Evolutionary conservation across 2,329 filamentous ascomycete genomes (phyloP), one percentile per base, ranked within the genome.

Genomic region (Cladosporium cucumerinum): DNA sequence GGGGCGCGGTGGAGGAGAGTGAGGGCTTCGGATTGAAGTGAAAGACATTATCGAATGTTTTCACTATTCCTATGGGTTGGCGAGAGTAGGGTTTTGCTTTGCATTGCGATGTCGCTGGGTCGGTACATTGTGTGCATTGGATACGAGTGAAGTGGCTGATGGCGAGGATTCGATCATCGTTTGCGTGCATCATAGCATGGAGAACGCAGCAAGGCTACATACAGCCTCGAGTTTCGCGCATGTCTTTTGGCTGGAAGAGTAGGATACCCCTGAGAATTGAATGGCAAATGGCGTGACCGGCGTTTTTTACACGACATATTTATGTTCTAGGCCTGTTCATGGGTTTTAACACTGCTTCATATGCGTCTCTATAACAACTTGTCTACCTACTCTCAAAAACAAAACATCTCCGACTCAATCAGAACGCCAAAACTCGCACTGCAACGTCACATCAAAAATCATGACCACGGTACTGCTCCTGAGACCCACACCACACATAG

Each of bases 11-110:
- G n/a, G 82, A 87, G 69, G 92, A 93, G 77, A 96, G 93, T 73
- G 92, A 96, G 76, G 93, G 93, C 2, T 97, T 97, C 83, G 93
- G 93, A 34, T 82, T 97, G 76, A 95, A 93, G 76, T 94, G 75
- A 82, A 23, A 8, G 21, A 10, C 10, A 2, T 14, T 21, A 21
- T 4, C 16, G 30, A 23, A 14, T 32, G 34, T 34, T 32, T 21
- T 36, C 21, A 21, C 21, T 25, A 57, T 57, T 57, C 32, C 54
- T 26, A 26, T 23, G 52, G 18, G 54, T 14, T 55, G 28, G n/a
- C 21, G 30, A 12, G 18, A 34, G 12, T 28, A 28, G 26, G n/a
- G 2, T 46, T 46, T 46, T 1, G 39, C 39, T 46, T 21, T 21
- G 39, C n/a, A 46, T 46, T 46, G 39, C 39, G 39, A 46, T 46